These are phyloP conservation scores for Entoloma clypeatum DNA, from an alignment of 1,284 basidiomycete species.

Conservation along the genomic window DNA sequence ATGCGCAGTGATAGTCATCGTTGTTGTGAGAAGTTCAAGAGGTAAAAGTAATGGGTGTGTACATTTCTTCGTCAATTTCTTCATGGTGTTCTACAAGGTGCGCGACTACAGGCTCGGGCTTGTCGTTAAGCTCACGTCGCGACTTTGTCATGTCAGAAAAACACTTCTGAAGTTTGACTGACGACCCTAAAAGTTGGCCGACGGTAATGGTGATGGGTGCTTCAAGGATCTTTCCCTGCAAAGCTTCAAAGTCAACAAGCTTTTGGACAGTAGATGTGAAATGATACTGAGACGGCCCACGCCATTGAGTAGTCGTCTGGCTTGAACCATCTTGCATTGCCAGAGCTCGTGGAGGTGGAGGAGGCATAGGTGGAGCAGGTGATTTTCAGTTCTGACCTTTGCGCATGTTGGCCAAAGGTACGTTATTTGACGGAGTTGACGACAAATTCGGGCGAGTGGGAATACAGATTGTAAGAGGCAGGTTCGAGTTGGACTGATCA, in stretches of 20 bases:
- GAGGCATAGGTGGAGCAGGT: not conserved
- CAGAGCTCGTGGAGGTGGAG: not conserved
- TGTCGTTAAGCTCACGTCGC: conserved; percentile 6
- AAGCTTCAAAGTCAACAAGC: not conserved
- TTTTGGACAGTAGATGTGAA: conserved; percentile 1
- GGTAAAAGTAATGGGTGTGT: too few species aligned
- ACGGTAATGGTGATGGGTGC: conserved; percentile 2
- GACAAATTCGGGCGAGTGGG: too few species aligned
- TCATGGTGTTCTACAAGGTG: conserved; percentile 1
- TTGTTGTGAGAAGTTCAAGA: too few species aligned
- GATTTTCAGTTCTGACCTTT: not conserved
- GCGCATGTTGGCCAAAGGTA: not conserved
- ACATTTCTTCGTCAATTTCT: not conserved
- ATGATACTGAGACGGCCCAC: not conserved
- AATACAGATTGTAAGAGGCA: too few species aligned
- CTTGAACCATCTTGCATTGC: not conserved
- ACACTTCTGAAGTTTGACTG: conserved; percentile 8
- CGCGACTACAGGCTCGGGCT: conserved; percentile 7
- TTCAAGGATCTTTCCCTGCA: conserved; percentile 3
- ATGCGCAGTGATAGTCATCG: not conserved
- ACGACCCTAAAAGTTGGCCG: conserved; percentile 10
- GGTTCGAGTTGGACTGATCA: too few species aligned
- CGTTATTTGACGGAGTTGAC: not conserved
- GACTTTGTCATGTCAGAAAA: conserved; percentile 7
- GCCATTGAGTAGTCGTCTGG: not conserved